phyloP scores from a whole-genome alignment of 495 filamentous ascomycete genomes.

The Aspergillus leporis region DNA sequence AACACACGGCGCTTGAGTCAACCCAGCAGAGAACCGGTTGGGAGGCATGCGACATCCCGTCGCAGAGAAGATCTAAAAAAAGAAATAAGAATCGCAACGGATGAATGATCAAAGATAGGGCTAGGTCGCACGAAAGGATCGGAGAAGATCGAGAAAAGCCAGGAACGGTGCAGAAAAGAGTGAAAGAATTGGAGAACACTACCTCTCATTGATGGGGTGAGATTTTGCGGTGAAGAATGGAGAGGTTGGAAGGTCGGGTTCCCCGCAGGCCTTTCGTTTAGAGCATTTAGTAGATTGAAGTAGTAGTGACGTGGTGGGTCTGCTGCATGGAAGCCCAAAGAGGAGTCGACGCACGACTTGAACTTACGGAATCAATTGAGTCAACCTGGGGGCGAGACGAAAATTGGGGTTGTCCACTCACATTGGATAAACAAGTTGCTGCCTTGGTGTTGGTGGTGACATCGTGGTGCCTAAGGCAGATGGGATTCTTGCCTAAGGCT shows the following conservation, averaged over 20 bases:
- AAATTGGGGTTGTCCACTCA: neutral
- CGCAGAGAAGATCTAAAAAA: conserved; percentile 11
- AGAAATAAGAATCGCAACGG: conserved; percentile 4
- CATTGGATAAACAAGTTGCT: neutral
- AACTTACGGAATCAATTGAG: neutral
- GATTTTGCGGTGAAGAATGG: conserved; percentile 28
- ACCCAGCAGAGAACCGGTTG: conserved; percentile 22
- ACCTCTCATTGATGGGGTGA: conserved; percentile 7
- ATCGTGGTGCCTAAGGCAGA: neutral
- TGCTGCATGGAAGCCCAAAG: conserved; percentile 28
- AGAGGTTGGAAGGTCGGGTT: conserved; percentile 8
- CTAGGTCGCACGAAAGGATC: conserved; percentile 2
- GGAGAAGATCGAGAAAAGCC: conserved; percentile 8
- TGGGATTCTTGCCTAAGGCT: neutral
- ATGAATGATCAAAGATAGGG: conserved; percentile 3
- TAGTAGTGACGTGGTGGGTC: conserved; percentile 17
- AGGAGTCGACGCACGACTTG: conserved; percentile 5
- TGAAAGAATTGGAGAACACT: neutral
- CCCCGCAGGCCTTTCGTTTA: conserved; percentile 5
- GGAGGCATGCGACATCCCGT: conserved; percentile 31
- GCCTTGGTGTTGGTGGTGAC: neutral
- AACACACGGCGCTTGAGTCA: conserved; percentile 26
- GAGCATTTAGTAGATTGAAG: neutral
- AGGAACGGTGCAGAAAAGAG: conserved; percentile 23
- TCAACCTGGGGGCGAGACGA: neutral